Percentiles rank a stretch among this genome's conserved stretches.
phyloP scores from a whole-genome alignment of 179 eudicot species.

The Heliamphora pulchella region DNA sequence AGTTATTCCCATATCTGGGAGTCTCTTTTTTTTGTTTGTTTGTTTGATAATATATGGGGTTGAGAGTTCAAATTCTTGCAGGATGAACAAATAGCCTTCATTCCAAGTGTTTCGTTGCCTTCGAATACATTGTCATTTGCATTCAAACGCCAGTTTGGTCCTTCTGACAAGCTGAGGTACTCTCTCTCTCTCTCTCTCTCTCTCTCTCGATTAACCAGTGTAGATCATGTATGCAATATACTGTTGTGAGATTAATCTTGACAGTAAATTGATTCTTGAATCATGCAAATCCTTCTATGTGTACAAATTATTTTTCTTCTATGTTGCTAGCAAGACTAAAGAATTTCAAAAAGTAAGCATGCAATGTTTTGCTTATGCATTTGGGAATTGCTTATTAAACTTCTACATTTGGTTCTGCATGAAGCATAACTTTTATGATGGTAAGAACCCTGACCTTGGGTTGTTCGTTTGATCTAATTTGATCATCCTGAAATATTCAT shows the following conservation, averaged over 20 bases:
- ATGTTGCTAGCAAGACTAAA: background rate
- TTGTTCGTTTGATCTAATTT: background rate
- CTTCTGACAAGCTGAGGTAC: slow-evolving; percentile 94
- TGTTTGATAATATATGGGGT: background rate
- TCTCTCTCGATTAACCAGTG: background rate
- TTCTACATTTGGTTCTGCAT: background rate
- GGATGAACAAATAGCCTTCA: slow-evolving; percentile 82
- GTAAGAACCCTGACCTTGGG: background rate
- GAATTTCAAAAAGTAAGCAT: background rate
- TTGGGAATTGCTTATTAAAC: background rate
- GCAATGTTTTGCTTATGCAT: background rate
- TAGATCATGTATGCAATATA: background rate
- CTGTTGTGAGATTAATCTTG: background rate
- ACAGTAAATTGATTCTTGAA: background rate
- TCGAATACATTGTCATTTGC: slow-evolving; percentile 72
- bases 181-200: slow-evolving; percentile 20
- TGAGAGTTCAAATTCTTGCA: slow-evolving; percentile 24
- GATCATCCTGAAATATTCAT: background rate
- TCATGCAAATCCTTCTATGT: background rate
- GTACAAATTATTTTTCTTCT: background rate
- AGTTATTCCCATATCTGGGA: background rate
- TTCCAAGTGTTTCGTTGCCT: slow-evolving; percentile 80
- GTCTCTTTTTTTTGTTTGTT: background rate
- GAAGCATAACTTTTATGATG: background rate
- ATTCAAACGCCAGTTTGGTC: slow-evolving; percentile 75